Evolutionary conservation across 1,284 basidiomycete species (phyloP), one percentile per base, ranked within the genome.

Genomic region (Cryptococcus wingfieldii): DNA sequence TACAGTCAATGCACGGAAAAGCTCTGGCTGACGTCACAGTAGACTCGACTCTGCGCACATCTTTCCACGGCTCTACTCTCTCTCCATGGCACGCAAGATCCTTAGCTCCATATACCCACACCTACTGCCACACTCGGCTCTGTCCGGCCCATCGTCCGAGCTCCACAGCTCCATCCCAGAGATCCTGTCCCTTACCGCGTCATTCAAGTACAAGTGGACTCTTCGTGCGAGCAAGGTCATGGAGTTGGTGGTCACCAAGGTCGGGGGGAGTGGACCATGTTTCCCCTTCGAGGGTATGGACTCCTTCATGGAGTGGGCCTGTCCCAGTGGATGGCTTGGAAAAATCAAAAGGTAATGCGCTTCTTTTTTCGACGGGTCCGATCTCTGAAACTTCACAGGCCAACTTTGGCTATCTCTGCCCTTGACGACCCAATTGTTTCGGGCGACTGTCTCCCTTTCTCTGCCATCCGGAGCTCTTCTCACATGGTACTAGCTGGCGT

Each of bases 391-490:
- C 41, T 39, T 27, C 5, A 37, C 45, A 69, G 68, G 31, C 70
- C 70, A 0, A 67, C 88, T 68, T 80, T 97, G 14, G 85, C 86
- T 14, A 81, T 97, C 61, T 92, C 90, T 65, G 83, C 93, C 2
- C 82, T 83, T 28, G 92, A 97, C 72, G 93, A 98, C 75, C 94
- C 94, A 4, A 78, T 82, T 55, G 84, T 97, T 23, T 85, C 74
- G 86, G 46, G 81, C 78, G 65, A 60, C 44, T 64, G 37, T 45
- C 64, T 60, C 50, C 87, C 84, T 5, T 79, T 54, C 34, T 46
- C 82, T 65, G 79, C 84, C 53, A 80, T 80, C 9, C 79, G 79
- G 52, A 80, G 79, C 16, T 89, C 86, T 60, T 76, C 78, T 2
- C 83, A 83, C 68, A 83, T 89, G 13, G 81, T 86, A 3, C 83